Evolutionary conservation across 768 basidiomycete genomes (phyloP).

Genomic region (Auriculariales sp.): DNA sequence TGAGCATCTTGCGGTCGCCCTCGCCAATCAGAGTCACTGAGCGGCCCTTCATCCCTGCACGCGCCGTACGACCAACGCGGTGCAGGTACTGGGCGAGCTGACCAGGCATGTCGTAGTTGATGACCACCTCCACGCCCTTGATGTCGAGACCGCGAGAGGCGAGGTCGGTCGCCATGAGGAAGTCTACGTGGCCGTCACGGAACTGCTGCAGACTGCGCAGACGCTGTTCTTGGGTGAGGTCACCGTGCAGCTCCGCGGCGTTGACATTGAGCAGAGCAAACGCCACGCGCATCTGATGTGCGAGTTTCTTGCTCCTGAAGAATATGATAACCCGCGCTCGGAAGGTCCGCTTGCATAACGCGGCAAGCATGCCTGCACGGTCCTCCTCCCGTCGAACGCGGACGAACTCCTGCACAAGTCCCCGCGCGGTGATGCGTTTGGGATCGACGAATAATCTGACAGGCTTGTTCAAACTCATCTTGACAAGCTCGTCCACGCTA

Average conservation of each 20-base stretch:
- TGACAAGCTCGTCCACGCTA: conserved; percentile 83
- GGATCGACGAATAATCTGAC: conserved; percentile 93
- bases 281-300: conserved; percentile 91
- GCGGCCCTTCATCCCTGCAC: conserved; percentile 84
- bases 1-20: conserved; percentile 89
- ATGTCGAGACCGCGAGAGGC: conserved; percentile 94
- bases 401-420: conserved; percentile 88
- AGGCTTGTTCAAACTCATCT: conserved; percentile 84
- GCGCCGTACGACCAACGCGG: conserved; percentile 92
- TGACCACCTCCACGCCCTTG: conserved; percentile 92
- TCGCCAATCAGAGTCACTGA: conserved; percentile 95
- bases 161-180: conserved; percentile 89
- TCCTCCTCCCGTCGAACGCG: conserved; percentile 72
- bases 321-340: conserved; percentile 78
- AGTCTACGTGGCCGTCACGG: conserved; percentile 78
- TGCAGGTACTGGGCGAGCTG: conserved; percentile 90
- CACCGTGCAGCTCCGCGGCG: conserved; percentile 87
- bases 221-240: conserved; percentile 91
- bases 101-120: conserved; percentile 97
- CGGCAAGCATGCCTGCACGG: conserved; percentile 58
- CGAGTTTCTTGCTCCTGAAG: conserved; percentile 90
- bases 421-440: conserved; percentile 72
- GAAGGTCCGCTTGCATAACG: conserved; percentile 83
- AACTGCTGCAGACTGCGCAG: conserved; percentile 75
- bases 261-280: conserved; percentile 83